Conservation (phyloP, 2,329 filamentous ascomycete genomes). For the Colletotrichum zoysiae region DNA sequence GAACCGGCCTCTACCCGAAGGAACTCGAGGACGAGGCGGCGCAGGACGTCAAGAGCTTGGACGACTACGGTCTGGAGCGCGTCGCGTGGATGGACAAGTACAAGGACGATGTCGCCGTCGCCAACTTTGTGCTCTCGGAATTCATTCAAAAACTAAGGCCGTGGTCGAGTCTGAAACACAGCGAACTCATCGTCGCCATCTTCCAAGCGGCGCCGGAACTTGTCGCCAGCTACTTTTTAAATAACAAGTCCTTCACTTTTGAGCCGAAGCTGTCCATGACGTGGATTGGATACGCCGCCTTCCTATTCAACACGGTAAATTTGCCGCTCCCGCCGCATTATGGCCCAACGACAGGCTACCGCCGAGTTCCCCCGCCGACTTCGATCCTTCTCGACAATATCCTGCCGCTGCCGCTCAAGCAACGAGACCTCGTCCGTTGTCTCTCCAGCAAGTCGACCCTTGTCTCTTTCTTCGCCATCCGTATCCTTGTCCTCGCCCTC, state of each 20-base stretch:
- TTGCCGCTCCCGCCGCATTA: slow-evolving; percentile 80
- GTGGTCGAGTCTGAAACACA: slow-evolving; percentile 84
- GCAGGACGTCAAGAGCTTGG: slow-evolving; percentile 54
- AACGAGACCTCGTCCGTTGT: slow-evolving; percentile 83
- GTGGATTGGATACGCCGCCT: slow-evolving; percentile 94
- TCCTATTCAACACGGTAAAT: slow-evolving; percentile 85
- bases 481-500: slow-evolving; percentile 82
- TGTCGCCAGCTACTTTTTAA: slow-evolving; percentile 86
- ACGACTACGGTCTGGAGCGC: slow-evolving; percentile 76
- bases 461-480: slow-evolving; percentile 85
- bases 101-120: slow-evolving; percentile 75
- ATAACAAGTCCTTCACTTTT: slow-evolving; percentile 83
- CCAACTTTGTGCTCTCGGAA: slow-evolving; percentile 82
- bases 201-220: slow-evolving; percentile 88
- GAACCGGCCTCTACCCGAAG: slow-evolving; percentile 87
- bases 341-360: slow-evolving; percentile 73
- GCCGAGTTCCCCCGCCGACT: slow-evolving; percentile 79
- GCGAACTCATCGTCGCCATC: slow-evolving; percentile 82
- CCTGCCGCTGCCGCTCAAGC: slow-evolving; percentile 83
- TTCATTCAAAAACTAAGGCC: slow-evolving; percentile 85
- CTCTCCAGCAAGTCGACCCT: slow-evolving; percentile 82
- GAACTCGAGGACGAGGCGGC: slow-evolving; percentile 67
- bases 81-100: slow-evolving; percentile 78
- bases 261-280: slow-evolving; percentile 93
- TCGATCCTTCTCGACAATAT: slow-evolving; percentile 87